Evolutionary conservation across 306 rosid species (phyloP), one percentile per base, ranked within the genome.

Genomic region (Quillaja saponaria): DNA sequence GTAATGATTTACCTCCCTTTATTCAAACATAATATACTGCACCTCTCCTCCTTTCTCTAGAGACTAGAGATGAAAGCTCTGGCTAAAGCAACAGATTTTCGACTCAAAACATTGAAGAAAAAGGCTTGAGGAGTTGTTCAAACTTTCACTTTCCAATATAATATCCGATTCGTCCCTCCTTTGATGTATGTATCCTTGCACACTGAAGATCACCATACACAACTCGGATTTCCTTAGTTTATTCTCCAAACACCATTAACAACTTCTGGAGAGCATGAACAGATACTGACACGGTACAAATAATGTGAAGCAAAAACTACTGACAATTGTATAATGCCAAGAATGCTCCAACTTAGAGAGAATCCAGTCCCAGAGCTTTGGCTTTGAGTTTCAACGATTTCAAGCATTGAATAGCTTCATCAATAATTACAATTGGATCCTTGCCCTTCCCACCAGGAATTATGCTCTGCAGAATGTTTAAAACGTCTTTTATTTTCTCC

Each of bases 341-440:
- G 55, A 21, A 52, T 16, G 31, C 59, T 42, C 20, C 37, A 34
- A 17, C 64, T 91, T 68, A 84, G 34, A 64, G 54, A 60, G 88
- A 63, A 25, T 80, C 66, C 5, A 83, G 77, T 14, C 96, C 90
- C 1, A 87, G 77, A 39, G 84, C 77, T 64, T 57, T 69, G 25
- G 91, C 96, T 64, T 76, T 85, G 50, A 69, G 64, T 80, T 82
- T 92, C 67, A 92, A 51, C 0, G 85, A 78, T 47, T 81, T 92
- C 55, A 92, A 79, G 83, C 85, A 85, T n/a, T 40, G 70, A 41
- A 94, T 94, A 15, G 99, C 94, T 71, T 94, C 90, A 15, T 89
- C 99, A 0, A 94, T 81, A 63, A 94, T 95, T 71, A 66, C 80
- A 4, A 87, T 57, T 4, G 95, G 80, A 17, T 80, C 91, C 81